phyloP scores from a whole-genome alignment of 148 eudicot genomes.

The Polygonum maritimum region DNA sequence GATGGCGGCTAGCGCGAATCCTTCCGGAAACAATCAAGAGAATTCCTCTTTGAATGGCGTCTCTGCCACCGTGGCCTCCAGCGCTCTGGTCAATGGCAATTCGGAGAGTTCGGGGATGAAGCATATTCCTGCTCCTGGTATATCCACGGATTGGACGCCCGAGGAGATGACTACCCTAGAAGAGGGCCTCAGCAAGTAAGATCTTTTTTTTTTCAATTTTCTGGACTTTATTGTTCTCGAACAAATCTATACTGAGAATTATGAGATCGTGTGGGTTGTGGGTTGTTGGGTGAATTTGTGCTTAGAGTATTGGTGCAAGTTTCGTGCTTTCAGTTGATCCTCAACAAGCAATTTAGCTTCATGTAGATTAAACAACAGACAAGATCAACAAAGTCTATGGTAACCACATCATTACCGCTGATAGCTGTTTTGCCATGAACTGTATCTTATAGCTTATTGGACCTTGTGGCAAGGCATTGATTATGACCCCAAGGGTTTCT shows the following conservation, averaged over 20 bases:
- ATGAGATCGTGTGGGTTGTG: not conserved
- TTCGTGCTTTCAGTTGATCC: not conserved
- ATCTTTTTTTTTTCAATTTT: not conserved
- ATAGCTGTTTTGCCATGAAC: no score
- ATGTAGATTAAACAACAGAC: not conserved
- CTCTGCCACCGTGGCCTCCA: not conserved
- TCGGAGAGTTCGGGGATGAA: slow-evolving; percentile 51
- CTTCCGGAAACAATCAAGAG: slow-evolving; percentile 41
- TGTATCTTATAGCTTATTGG: not conserved
- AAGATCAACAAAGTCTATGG: not conserved
- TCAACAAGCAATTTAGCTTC: not conserved
- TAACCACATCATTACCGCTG: not conserved
- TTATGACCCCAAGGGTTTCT: no score
- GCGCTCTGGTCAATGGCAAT: slow-evolving; percentile 19
- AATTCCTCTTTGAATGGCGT: slow-evolving; percentile 30
- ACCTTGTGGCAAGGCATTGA: not conserved
- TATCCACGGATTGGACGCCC: slow-evolving; percentile 56
- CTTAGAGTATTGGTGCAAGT: not conserved
- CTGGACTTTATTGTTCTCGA: not conserved
- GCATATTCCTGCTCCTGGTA: slow-evolving; percentile 74
- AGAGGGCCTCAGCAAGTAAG: slow-evolving; percentile 63
- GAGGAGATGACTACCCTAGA: slow-evolving; percentile 72
- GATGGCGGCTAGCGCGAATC: slow-evolving; percentile 53
- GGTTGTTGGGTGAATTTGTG: not conserved
- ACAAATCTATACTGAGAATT: not conserved